Conservation (phyloP, 2,329 filamentous ascomycete genomes). For the Aquanectria penicillioides region DNA sequence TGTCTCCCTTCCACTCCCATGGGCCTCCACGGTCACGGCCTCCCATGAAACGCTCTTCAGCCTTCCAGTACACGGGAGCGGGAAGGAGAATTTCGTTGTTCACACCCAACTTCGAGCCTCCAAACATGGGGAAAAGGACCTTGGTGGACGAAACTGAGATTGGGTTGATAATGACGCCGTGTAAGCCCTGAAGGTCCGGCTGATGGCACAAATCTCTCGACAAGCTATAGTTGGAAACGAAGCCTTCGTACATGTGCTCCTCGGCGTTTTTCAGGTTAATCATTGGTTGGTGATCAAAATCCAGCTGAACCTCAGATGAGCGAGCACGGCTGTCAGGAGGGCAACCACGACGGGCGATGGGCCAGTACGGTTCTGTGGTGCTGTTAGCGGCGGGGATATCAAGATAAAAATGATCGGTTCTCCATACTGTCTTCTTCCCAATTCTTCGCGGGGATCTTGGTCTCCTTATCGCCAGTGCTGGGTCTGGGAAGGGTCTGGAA, state of each 20-base stretch:
- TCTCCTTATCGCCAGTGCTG: slow-evolving; percentile 47
- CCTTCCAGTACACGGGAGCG: slow-evolving; percentile 74
- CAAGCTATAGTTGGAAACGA: slow-evolving; percentile 69
- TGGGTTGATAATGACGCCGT: slow-evolving; percentile 72
- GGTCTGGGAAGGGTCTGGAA: slow-evolving; percentile 56
- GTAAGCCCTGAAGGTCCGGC: slow-evolving; percentile 69
- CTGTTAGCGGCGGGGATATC: slow-evolving; percentile 11
- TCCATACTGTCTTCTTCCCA: slow-evolving; percentile 64
- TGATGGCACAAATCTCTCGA: slow-evolving; percentile 73
- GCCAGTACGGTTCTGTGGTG: slow-evolving; percentile 62
- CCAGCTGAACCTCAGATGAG: slow-evolving; percentile 52
- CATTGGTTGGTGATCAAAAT: slow-evolving; percentile 56
- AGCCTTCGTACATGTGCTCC: slow-evolving; percentile 65
- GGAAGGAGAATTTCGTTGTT: slow-evolving; percentile 78
- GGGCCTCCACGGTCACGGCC: slow-evolving; percentile 61
- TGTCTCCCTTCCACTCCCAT: slow-evolving; percentile 66
- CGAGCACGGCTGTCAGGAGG: slow-evolving; percentile 70
- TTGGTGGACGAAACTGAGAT: slow-evolving; percentile 66
- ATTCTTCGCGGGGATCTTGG: slow-evolving; percentile 51
- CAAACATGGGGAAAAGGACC: slow-evolving; percentile 71
- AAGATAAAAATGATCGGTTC: background rate
- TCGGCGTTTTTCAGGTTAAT: slow-evolving; percentile 58
- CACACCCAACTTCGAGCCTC: slow-evolving; percentile 73
- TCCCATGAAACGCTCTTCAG: slow-evolving; percentile 70
- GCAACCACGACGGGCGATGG: slow-evolving; percentile 68